Conservation (phyloP, 768 basidiomycete species). For the Steccherinum ochraceum region DNA sequence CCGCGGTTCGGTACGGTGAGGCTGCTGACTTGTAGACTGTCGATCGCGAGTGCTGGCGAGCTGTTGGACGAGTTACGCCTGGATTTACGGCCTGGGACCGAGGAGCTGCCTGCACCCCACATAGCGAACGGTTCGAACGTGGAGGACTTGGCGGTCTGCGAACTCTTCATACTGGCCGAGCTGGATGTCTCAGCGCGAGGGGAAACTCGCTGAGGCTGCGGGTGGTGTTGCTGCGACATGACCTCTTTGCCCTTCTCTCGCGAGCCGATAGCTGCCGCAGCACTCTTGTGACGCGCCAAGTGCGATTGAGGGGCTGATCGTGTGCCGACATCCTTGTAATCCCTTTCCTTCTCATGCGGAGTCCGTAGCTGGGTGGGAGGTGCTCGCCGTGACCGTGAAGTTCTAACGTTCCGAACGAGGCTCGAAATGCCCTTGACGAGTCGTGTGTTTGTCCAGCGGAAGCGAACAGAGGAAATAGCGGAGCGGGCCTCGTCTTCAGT, state of each 20-base stretch:
- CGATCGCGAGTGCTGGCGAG: neutral
- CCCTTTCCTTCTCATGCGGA: constrained; percentile 5
- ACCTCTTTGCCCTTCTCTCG: constrained; percentile 23
- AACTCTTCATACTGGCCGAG: neutral
- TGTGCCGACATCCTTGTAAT: constrained; percentile 21
- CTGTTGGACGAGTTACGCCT: neutral
- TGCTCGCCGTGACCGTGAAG: constrained; percentile 24
- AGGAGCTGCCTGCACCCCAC: constrained; percentile 4
- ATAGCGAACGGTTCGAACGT: constrained; percentile 13
- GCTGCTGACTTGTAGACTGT: neutral
- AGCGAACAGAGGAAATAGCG: constrained; percentile 62
- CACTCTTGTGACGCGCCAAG: constrained; percentile 21
- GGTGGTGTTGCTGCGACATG: neutral
- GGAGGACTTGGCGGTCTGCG: neutral
- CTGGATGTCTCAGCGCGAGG: neutral
- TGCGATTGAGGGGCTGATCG: constrained; percentile 25
- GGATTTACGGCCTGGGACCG: neutral
- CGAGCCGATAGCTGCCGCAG: neutral
- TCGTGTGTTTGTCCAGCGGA: constrained; percentile 51
- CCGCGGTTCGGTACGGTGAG: neutral
- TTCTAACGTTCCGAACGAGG: constrained; percentile 40
- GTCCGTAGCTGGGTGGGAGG: constrained; percentile 2
- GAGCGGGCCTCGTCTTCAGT: constrained; percentile 72
- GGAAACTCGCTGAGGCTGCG: neutral
- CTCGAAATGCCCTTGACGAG: constrained; percentile 40